Base-by-base conservation (phyloP, 352 stramenopile species). In the Pythium periplocum region DNA sequence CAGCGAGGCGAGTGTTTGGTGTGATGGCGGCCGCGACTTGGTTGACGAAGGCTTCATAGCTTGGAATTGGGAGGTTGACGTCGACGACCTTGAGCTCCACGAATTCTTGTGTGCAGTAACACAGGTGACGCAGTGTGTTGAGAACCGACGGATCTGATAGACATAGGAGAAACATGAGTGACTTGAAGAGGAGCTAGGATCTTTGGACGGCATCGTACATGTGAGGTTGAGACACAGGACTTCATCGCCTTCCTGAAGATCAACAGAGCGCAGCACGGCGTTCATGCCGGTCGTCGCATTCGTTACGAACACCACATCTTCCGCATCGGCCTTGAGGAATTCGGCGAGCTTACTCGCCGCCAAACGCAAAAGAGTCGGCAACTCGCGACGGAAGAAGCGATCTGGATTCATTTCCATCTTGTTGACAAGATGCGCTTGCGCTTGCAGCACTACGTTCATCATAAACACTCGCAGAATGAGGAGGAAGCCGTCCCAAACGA, bases 61-160 rank as follows among this genome's bases (percentile, higher is more conserved):
- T 87, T 12, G 71, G 47, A 47, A 93, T 74, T 0, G 83, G 83
- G 17, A 93, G 68, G 51, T 82, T 68, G 0, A 90, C 68, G 43
- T 93, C 80, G 38, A 93, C 83, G 39, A 93, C 83, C 56, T 91
- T 91, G 61, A 93, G 78, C 48, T 91, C 78, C n/a, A 93, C 83
- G 42, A 91, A 89, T 55, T 93, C 83, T 68, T 93, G 83, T 41
- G 81, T 93, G 46, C 73, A 88, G 67, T 90, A 93, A 62, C 83
- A 93, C 55, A 93, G 59, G 53, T 91, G 81, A 11, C 81, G 78
- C 51, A 93, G 64, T 34, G 83, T 93, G 58, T 93, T 90, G 43
- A 91, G 66, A 53, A 93, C 81, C 1, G 80, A 81, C 9, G 83
- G 85, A 47, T 93, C 80, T 91, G 53, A 43, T n/a, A 53, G 3